phyloP scores from a whole-genome alignment of 306 rosid species.

The Sophora flavescens region DNA sequence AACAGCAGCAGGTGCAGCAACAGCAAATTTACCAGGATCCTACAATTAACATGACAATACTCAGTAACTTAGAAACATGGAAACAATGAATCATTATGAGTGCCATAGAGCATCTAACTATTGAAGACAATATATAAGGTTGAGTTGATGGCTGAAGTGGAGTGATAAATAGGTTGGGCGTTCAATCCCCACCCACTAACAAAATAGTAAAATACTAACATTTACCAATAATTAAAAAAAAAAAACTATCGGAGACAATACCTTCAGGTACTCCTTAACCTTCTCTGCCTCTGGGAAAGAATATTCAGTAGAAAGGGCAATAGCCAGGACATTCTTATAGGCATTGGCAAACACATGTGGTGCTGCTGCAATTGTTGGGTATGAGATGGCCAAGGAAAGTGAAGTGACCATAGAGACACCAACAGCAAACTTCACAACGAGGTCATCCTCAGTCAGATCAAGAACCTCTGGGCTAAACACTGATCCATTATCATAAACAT shows the following conservation, averaged over 20 bases:
- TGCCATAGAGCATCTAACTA: no score
- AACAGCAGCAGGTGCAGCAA: slow-evolving; percentile 44
- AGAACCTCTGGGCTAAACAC: slow-evolving; percentile 91
- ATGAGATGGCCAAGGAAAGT: slow-evolving; percentile 73
- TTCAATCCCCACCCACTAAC: no score
- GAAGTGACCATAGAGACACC: slow-evolving; percentile 86
- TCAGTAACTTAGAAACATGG: background rate
- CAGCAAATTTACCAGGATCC: slow-evolving; percentile 69
- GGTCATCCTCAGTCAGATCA: slow-evolving; percentile 84
- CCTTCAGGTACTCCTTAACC: slow-evolving; percentile 84
- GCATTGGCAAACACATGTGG: slow-evolving; percentile 83
- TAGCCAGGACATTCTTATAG: slow-evolving; percentile 76
- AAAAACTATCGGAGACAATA: background rate
- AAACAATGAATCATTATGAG: background rate
- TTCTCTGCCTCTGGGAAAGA: slow-evolving; percentile 76
- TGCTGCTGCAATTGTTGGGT: slow-evolving; percentile 93
- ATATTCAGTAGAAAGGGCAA: slow-evolving; percentile 72
- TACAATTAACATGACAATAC: slow-evolving; percentile 18
- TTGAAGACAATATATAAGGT: no score
- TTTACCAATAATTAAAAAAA: no score
- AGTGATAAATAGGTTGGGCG: no score
- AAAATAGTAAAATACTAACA: no score
- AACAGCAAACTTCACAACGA: slow-evolving; percentile 71
- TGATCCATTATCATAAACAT: slow-evolving; percentile 83
- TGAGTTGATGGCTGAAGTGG: no score